These are phyloP conservation scores for Nitzschia palea DNA, from an alignment of 108 stramenopile species.

Conservation along the genomic window DNA sequence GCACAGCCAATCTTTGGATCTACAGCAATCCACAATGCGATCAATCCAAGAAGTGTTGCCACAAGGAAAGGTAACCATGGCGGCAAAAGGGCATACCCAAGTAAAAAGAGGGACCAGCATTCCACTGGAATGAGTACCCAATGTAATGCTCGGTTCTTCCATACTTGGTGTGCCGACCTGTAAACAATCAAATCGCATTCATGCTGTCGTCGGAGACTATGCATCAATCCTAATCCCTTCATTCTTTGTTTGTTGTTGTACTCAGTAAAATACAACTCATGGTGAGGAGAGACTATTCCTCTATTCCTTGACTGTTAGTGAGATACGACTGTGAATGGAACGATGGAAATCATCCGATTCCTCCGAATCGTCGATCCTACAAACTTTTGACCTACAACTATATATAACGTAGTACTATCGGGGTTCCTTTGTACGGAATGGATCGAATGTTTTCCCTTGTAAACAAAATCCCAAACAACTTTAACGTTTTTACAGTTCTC, in stretches of 20 bases:
- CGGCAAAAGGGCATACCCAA: neutral
- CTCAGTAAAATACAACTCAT: no score
- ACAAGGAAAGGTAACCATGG: neutral
- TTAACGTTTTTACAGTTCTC: no score
- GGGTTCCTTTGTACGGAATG: no score
- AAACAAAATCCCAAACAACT: no score
- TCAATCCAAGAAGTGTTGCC: neutral
- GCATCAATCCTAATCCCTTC: neutral
- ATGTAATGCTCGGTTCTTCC: constrained; percentile 13
- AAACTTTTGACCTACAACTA: no score
- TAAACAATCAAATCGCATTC: constrained; percentile 4
- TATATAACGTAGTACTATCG: no score
- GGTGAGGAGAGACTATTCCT: no score
- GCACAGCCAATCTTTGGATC: neutral
- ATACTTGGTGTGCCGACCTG: constrained; percentile 12
- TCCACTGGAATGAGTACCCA: constrained; percentile 25
- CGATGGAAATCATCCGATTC: no score
- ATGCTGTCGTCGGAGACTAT: constrained; percentile 7
- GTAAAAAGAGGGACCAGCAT: neutral
- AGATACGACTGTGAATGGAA: no score
- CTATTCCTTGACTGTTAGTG: no score
- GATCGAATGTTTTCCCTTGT: no score
- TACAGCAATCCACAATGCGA: neutral
- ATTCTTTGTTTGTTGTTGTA: neutral
- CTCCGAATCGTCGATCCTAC: no score